A percentile compares a stretch with the other conserved stretches of the same genome.
Conservation (phyloP, 139 green algal species). For the Coccomyxa sp. region DNA sequence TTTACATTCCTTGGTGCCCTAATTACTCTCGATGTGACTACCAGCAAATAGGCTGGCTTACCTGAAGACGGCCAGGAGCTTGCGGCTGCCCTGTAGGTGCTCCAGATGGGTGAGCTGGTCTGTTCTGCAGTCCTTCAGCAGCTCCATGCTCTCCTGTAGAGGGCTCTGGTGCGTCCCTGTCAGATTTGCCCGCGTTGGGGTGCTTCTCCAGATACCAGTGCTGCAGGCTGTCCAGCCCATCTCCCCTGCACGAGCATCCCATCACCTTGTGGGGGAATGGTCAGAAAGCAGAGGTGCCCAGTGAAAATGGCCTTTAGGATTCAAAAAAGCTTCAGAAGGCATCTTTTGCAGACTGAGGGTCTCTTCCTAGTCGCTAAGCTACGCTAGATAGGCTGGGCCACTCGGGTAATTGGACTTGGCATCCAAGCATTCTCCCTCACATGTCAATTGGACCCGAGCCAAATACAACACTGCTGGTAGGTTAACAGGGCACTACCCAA, state of each 20-base stretch:
- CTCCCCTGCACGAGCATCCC: constrained; percentile 17
- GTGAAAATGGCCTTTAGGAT: too few species aligned
- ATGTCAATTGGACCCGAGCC: too few species aligned
- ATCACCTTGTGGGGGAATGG: too few species aligned
- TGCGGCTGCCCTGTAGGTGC: constrained; percentile 16
- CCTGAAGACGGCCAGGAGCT: constrained; percentile 45
- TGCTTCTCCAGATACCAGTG: constrained; percentile 1
- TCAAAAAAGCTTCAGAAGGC: too few species aligned
- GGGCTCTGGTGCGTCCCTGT: constrained; percentile 7
- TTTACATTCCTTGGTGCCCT: too few species aligned
- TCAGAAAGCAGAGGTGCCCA: not conserved
- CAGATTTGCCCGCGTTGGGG: not conserved
- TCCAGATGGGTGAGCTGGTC: constrained; percentile 34
- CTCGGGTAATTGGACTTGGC: too few species aligned
- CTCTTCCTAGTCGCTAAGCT: too few species aligned
- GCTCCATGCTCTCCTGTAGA: constrained; percentile 37
- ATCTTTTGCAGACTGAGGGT: too few species aligned
- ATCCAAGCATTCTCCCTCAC: too few species aligned
- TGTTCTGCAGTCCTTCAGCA: constrained; percentile 35
- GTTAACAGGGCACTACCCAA: not conserved
- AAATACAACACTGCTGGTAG: not conserved
- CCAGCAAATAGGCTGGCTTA: not conserved
- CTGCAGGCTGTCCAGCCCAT: constrained; percentile 23
- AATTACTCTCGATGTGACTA: too few species aligned
- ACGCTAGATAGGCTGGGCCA: too few species aligned